These are phyloP conservation scores for Cymbidium sinense DNA, from an alignment of 106 monocot genomes.

Conservation along the genomic window DNA sequence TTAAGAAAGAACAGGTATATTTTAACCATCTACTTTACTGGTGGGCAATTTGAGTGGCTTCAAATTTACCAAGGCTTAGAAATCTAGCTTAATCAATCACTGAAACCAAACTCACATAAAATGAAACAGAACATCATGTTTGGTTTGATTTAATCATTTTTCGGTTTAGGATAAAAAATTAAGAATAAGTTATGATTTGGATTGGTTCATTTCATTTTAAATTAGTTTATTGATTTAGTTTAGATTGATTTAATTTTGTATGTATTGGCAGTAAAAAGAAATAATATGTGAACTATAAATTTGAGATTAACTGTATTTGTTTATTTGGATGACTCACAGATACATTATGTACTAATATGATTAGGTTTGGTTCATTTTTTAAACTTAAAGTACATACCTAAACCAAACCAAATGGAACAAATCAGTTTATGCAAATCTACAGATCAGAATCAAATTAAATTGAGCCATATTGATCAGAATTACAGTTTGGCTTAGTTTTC, in stretches of 20 bases:
- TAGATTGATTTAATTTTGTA: background rate
- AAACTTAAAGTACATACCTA: no score
- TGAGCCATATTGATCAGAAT: no score
- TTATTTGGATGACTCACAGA: no score
- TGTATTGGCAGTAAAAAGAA: no score
- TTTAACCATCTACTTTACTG: background rate
- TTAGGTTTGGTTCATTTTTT: no score
- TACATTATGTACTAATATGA: no score
- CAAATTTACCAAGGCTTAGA: background rate
- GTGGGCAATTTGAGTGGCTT: background rate
- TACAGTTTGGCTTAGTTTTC: no score
- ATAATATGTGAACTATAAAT: no score
- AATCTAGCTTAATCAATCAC: background rate
- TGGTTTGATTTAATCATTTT: background rate
- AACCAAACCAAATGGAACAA: no score
- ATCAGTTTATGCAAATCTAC: no score
- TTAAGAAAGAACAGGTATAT: conserved; percentile 76
- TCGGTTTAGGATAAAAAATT: background rate
- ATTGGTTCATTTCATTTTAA: background rate
- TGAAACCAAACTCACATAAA: background rate
- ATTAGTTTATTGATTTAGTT: background rate
- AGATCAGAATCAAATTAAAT: no score
- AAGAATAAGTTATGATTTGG: background rate
- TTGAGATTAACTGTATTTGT: no score
- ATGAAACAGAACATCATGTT: background rate